phyloP scores from a whole-genome alignment of 331 rosid species.

The Ulmus americana region DNA sequence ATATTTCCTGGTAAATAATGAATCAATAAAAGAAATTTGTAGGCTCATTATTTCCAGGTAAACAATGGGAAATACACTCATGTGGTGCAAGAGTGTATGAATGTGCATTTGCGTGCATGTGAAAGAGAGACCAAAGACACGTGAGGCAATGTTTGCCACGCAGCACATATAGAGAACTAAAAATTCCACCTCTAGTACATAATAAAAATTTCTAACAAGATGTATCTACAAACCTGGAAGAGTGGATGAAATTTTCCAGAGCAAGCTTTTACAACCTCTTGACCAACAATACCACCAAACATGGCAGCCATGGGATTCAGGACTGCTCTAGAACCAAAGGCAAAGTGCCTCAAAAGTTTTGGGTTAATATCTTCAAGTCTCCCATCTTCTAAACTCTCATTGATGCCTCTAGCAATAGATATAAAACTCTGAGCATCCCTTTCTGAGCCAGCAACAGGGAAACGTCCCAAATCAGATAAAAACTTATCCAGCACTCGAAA shows the following conservation, averaged over 20 bases:
- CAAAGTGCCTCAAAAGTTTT: conserved; percentile 63
- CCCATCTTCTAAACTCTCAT: conserved; percentile 53
- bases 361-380: conserved; percentile 65
- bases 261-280: conserved; percentile 71
- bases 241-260: conserved; percentile 77
- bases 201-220: conserved; percentile 2
- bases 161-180: not conserved
- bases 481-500: conserved; percentile 85
- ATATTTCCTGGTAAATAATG: too few species aligned
- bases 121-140: not conserved
- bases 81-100: not conserved
- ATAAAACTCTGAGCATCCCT: conserved; percentile 76
- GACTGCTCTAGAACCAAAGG: conserved; percentile 90
- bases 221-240: conserved; percentile 36
- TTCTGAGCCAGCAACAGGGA: conserved; percentile 84
- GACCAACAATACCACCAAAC: conserved; percentile 98
- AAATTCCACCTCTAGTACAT: not conserved
- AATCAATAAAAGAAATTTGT: too few species aligned
- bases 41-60: too few species aligned
- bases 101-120: not conserved
- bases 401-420: conserved; percentile 52
- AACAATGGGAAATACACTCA: too few species aligned
- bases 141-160: not conserved
- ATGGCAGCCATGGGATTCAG: conserved; percentile 97
- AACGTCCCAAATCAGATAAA: conserved; percentile 50